phyloP scores from a whole-genome alignment of 768 basidiomycete genomes.

The Hortiboletus campestris region DNA sequence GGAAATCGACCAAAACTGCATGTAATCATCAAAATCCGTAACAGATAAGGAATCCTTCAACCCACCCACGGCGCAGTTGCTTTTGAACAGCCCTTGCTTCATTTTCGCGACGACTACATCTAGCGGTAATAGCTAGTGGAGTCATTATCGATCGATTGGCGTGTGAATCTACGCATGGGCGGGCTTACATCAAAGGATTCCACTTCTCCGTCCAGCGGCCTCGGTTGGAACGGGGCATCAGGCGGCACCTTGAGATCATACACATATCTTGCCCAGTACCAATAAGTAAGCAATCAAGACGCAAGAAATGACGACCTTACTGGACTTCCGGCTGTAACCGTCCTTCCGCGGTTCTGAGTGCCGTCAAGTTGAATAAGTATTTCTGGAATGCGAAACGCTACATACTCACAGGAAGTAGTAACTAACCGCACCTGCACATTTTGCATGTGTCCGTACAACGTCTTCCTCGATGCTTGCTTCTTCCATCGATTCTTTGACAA shows the following conservation, averaged over 20 bases:
- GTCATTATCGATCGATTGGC: neutral
- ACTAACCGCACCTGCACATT: constrained; percentile 65
- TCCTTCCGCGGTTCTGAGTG: constrained; percentile 23
- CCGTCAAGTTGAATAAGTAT: neutral
- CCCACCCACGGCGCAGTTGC: constrained; percentile 85
- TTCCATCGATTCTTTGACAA: constrained; percentile 91
- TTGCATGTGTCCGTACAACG: constrained; percentile 59
- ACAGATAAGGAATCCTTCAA: neutral
- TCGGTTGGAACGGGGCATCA: constrained; percentile 53
- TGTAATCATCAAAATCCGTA: constrained; percentile 1
- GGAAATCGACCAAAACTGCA: constrained; percentile 82
- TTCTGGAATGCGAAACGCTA: neutral
- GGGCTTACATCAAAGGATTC: constrained; percentile 80
- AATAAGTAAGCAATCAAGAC: neutral
- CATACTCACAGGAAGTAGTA: constrained; percentile 71
- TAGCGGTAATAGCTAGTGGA: constrained; percentile 60
- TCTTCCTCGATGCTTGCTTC: constrained; percentile 79
- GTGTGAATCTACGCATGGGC: neutral
- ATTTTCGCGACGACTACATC: constrained; percentile 62
- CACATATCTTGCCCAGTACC: constrained; percentile 55
- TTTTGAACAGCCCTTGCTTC: constrained; percentile 77
- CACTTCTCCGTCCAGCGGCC: constrained; percentile 89
- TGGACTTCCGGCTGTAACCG: constrained; percentile 90
- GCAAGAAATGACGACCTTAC: constrained; percentile 38
- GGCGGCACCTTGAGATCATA: constrained; percentile 79